A percentile compares a stretch with the other conserved stretches of the same genome.
These are phyloP conservation scores for Phyllosticta ampelicida DNA, from an alignment of 2,329 filamentous ascomycete genomes.

Conservation along the genomic window DNA sequence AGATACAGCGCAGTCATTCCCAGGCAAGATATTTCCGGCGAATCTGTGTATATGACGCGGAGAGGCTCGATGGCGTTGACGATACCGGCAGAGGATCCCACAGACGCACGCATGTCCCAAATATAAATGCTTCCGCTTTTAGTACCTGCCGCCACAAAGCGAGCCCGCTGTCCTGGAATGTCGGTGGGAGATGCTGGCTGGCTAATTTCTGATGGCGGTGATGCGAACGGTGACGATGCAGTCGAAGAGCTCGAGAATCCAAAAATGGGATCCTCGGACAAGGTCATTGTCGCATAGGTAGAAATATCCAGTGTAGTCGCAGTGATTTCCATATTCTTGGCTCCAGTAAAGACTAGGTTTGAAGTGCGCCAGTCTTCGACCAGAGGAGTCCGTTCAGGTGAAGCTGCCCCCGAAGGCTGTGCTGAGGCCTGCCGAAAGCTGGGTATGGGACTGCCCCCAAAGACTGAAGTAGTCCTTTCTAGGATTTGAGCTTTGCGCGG, in stretches of 20 bases:
- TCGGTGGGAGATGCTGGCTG: slow-evolving; percentile 41
- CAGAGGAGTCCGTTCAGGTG: slow-evolving; percentile 24
- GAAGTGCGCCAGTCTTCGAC: slow-evolving; percentile 58
- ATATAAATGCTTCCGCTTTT: slow-evolving; percentile 63
- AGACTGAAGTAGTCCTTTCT: slow-evolving; percentile 33
- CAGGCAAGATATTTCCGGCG: slow-evolving; percentile 72
- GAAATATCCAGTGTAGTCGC: slow-evolving; percentile 65
- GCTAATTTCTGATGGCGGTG: slow-evolving; percentile 41
- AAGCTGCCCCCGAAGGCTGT: slow-evolving; percentile 13
- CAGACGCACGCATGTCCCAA: slow-evolving; percentile 70
- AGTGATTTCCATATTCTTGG: slow-evolving; percentile 53
- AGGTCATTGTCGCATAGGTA: slow-evolving; percentile 56
- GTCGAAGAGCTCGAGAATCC: slow-evolving; percentile 45
- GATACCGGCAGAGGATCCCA: slow-evolving; percentile 43
- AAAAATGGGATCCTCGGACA: slow-evolving; percentile 67
- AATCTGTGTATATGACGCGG: slow-evolving; percentile 81
- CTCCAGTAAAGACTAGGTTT: slow-evolving; percentile 49
- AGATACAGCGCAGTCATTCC: slow-evolving; percentile 78
- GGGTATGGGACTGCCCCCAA: slow-evolving; percentile 34
- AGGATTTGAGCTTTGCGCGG: slow-evolving; percentile 2
- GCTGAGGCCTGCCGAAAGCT: not conserved
- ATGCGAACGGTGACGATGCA: slow-evolving; percentile 43
- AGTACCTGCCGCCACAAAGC: slow-evolving; percentile 73
- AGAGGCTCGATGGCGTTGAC: slow-evolving; percentile 56
- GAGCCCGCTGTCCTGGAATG: slow-evolving; percentile 73